Percentiles rank a stretch among this genome's conserved stretches.
Conservation (phyloP, 1,284 basidiomycete species). For the Ganoderma resinaceum region DNA sequence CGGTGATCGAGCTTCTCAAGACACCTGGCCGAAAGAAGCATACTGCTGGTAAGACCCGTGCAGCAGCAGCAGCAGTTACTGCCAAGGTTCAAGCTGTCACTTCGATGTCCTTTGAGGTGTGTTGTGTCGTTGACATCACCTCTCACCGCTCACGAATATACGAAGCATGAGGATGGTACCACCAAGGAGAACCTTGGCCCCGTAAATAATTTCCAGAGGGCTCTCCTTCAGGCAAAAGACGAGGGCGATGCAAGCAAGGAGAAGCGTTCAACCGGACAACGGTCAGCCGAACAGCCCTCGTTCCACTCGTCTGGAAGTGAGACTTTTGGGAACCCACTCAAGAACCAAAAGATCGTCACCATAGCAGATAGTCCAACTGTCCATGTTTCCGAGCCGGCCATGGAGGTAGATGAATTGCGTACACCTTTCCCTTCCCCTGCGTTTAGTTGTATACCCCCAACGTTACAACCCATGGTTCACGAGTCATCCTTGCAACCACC, state of each 20-base stretch:
- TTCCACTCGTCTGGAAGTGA: slow-evolving; percentile 11
- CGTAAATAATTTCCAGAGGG: slow-evolving; percentile 57
- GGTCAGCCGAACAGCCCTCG: slow-evolving; percentile 1
- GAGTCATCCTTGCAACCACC: slow-evolving; percentile 9
- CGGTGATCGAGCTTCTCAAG: slow-evolving; percentile 82
- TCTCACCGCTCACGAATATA: background rate
- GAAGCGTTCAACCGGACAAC: slow-evolving; percentile 7
- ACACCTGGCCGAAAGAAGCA: slow-evolving; percentile 78
- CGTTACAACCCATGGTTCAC: background rate
- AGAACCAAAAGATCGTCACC: slow-evolving; percentile 29
- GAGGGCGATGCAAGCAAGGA: slow-evolving; percentile 6
- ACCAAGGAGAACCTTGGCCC: slow-evolving; percentile 52
- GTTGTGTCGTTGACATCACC: slow-evolving; percentile 14
- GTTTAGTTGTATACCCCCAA: background rate
- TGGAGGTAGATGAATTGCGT: slow-evolving; percentile 26
- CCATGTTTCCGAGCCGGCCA: slow-evolving; percentile 4
- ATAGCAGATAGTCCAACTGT: slow-evolving; percentile 32
- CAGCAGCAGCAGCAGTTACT: slow-evolving; percentile 44
- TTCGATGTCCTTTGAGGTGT: slow-evolving; percentile 55
- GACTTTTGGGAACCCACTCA: slow-evolving; percentile 11
- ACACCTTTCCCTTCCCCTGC: slow-evolving; percentile 17
- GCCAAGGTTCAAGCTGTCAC: slow-evolving; percentile 54
- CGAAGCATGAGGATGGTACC: slow-evolving; percentile 47
- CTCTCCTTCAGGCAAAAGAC: slow-evolving; percentile 49
- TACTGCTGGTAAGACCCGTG: slow-evolving; percentile 56